Conservation (phyloP, 2,329 filamentous ascomycete genomes). For the Dactylellina sp. region DNA sequence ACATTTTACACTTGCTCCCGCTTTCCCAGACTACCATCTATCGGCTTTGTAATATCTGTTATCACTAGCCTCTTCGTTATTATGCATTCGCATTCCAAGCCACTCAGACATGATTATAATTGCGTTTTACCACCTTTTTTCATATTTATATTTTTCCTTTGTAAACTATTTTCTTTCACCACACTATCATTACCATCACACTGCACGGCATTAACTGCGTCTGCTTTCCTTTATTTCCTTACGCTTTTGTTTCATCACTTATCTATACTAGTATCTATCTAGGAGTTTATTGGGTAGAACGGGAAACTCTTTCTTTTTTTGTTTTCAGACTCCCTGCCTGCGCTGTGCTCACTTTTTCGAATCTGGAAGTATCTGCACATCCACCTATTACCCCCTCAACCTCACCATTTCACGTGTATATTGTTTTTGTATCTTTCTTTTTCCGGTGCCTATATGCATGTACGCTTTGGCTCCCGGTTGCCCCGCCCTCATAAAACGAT, state of each 20-base stretch:
- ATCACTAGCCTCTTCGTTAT: not conserved
- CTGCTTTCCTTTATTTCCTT: constrained; percentile 17
- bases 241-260: constrained; percentile 9
- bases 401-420: no score
- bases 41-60: constrained; percentile 32
- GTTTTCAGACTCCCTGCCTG: not conserved
- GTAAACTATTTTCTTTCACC: constrained; percentile 36
- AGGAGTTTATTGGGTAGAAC: constrained; percentile 55
- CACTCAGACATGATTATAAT: constrained; percentile 45
- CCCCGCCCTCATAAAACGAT: no score
- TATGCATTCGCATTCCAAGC: constrained; percentile 8
- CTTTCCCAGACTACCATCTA: constrained; percentile 21
- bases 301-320: constrained; percentile 20
- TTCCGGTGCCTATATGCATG: not conserved
- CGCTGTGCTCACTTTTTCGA: not conserved
- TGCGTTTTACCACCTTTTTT: constrained; percentile 3
- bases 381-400: not conserved
- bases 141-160: constrained; percentile 36
- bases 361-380: no score
- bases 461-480: not conserved
- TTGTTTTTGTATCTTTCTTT: not conserved
- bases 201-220: constrained; percentile 31
- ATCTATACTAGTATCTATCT: constrained; percentile 34
- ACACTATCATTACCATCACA: constrained; percentile 16
- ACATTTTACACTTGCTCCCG: constrained; percentile 29